Evolutionary conservation across 2,329 filamentous ascomycete genomes (phyloP).

Genomic region (Aspergillus sp.): DNA sequence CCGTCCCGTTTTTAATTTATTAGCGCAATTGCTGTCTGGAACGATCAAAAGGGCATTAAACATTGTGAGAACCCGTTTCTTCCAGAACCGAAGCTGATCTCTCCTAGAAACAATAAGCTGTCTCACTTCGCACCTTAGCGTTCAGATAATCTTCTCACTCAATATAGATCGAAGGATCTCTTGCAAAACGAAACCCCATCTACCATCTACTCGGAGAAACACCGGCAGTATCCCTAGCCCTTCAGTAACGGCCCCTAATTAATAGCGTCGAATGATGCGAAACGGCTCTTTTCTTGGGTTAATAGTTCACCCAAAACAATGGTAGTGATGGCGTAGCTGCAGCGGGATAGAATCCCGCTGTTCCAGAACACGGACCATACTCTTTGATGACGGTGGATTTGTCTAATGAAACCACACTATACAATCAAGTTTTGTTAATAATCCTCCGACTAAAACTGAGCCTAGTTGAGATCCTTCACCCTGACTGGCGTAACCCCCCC

Average conservation of each 20-base stretch:
- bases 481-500: not conserved
- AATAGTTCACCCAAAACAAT: too few relatives aligned
- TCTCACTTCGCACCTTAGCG: not conserved
- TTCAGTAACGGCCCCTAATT: not conserved
- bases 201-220: not conserved
- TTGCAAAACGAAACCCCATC: not conserved
- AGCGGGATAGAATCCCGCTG: not conserved
- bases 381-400: not conserved
- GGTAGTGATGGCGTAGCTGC: not conserved
- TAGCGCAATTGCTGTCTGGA: too few relatives aligned
- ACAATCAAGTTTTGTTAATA: not conserved
- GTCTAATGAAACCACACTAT: not conserved
- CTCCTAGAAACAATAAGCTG: not conserved
- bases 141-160: not conserved
- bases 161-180: not conserved
- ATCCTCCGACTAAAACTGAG: not conserved
- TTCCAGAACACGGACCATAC: conserved; percentile 11
- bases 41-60: too few relatives aligned
- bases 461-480: not conserved
- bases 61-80: too few relatives aligned
- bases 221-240: not conserved
- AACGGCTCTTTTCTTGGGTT: too few relatives aligned
- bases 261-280: not conserved
- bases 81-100: too few relatives aligned
- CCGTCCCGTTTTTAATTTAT: not conserved